Base-by-base conservation (phyloP, 2,329 filamentous ascomycete genomes). In the Colletotrichum sp. region DNA sequence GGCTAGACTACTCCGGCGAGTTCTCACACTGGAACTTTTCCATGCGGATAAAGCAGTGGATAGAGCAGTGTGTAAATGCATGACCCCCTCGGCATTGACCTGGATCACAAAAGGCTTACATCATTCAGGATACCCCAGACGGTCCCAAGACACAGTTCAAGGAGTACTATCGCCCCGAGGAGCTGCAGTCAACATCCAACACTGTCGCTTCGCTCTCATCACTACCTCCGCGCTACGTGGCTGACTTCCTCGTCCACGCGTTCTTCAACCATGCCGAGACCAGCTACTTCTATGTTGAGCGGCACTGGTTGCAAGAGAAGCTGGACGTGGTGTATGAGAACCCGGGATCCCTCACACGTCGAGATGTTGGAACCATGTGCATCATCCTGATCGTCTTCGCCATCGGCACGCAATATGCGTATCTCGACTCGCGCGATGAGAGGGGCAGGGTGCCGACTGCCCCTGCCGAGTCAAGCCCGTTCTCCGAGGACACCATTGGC, bases 11-110 rank as follows among this genome's bases (percentile, higher is more conserved):
- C 74, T 89, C 88, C 1, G 88, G 88, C 10, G 88, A 89, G 76
- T 89, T 89, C 78, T 89, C 88, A 2, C 87, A 89, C 72, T 89
- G 87, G 86, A 89, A 89, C 77, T 89, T 89, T 78, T 89, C 87
- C 55, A 88, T 88, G 86, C 82, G 86, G 55, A 85, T 88, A 77
- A 88, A 88, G 77, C 84, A 86, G n/a, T 87, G 86, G 80, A 86
- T 89, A n/a, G 85, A 88, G 70, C 82, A 86, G 66, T 85, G 83
- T 73, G 82, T 82, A 74, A 82, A 79, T 74, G 82, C 82, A 80
- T 75, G 78, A 78, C 63, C 64, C 16, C 21, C 52, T 61, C 10
- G 28, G 38, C 58, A 32, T 30, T 13, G 18, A 15, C 30, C 13
- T 64, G 52, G 9, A 43, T 10, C 9, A 24, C 13, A 21, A 21